These are phyloP conservation scores for Dendrobium huoshanense DNA, from an alignment of 106 monocot genomes.

Conservation along the genomic window DNA sequence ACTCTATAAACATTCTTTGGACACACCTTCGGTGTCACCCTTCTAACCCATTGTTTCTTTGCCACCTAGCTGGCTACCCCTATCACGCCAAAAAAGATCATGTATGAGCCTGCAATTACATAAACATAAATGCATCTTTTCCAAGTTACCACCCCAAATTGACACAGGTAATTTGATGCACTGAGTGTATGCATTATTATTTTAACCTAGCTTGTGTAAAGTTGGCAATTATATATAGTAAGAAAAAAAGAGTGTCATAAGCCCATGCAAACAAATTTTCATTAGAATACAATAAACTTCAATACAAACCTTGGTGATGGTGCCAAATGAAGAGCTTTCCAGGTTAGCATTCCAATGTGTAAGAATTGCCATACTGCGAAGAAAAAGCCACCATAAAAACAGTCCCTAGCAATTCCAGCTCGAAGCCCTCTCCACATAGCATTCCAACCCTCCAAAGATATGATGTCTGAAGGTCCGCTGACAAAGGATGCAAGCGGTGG, in stretches of 20 bases:
- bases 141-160: background rate
- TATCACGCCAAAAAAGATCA: background rate
- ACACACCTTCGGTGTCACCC: too few relatives aligned
- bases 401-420: conserved; percentile 70
- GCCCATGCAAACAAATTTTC: background rate
- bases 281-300: background rate
- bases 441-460: conserved; percentile 77
- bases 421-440: conserved; percentile 83
- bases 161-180: background rate
- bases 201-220: background rate
- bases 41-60: background rate
- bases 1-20: too few relatives aligned
- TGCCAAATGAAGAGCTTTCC: conserved; percentile 69
- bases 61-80: background rate
- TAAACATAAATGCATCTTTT: background rate
- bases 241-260: background rate
- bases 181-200: background rate
- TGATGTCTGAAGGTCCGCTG: conserved; percentile 37
- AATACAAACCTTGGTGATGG: conserved; percentile 67
- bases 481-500: conserved; percentile 81
- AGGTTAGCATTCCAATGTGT: conserved; percentile 75
- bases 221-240: background rate
- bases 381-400: conserved; percentile 83
- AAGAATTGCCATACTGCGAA: conserved; percentile 93
- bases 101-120: too few relatives aligned